Conservation (phyloP, 2,329 filamentous ascomycete species). For the Podosphaera xanthii region DNA sequence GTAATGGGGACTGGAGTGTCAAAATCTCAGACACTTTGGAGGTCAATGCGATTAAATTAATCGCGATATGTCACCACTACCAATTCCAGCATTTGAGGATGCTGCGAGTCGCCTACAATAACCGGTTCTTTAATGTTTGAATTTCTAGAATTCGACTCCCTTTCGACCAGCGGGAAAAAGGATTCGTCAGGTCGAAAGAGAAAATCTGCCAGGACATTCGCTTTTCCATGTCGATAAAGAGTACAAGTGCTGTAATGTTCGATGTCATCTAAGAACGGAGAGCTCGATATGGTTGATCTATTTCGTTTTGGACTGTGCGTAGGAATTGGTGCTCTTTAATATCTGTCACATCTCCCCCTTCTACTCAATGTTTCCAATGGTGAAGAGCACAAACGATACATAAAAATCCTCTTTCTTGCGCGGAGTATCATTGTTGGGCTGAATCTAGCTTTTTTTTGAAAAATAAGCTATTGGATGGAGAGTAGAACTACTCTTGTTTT, state of each 20-base stretch:
- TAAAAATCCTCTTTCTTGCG: background rate
- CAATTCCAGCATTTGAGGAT: no score
- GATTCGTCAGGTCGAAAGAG: no score
- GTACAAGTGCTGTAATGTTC: background rate
- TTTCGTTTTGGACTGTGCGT: background rate
- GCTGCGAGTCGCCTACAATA: no score
- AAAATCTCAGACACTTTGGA: no score
- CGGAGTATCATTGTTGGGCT: no score
- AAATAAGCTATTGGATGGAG: background rate
- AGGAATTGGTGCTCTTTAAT: conserved; percentile 1
- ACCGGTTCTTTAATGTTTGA: no score
- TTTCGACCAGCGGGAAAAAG: no score
- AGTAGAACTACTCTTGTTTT: background rate
- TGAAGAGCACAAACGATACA: background rate
- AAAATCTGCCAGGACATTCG: background rate
- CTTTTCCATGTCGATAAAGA: background rate
- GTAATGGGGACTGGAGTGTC: no score
- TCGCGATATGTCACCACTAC: no score
- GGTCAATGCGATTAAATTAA: no score
- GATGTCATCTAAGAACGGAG: background rate
- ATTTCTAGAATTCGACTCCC: no score
- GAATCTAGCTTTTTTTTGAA: background rate
- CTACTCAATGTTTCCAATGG: background rate
- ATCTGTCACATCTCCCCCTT: background rate
- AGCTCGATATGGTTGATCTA: background rate